Conservation (phyloP, 805 yeast genomes). For the Ascoidea asiatica region DNA sequence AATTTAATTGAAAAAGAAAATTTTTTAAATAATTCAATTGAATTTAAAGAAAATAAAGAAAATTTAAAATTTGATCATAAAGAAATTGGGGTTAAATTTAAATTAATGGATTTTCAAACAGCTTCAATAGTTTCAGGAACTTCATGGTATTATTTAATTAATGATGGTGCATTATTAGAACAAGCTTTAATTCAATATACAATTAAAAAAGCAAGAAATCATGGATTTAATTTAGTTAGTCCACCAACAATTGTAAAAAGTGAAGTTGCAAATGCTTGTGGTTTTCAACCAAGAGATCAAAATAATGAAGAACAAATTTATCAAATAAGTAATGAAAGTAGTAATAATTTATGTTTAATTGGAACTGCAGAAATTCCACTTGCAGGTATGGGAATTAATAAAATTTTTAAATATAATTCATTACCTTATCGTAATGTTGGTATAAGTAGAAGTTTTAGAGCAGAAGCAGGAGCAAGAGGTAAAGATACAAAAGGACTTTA, state of each 20-base stretch:
- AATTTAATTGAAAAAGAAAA: background rate
- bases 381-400: constrained; percentile 58
- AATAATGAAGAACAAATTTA: constrained; percentile 81
- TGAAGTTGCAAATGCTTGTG: constrained; percentile 78
- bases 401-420: constrained; percentile 23
- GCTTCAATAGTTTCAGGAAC: constrained; percentile 70
- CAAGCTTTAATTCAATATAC: constrained; percentile 83
- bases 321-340: constrained; percentile 29
- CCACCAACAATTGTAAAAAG: constrained; percentile 83
- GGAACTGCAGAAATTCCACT: constrained; percentile 96
- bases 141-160: constrained; percentile 75
- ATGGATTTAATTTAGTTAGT: constrained; percentile 55
- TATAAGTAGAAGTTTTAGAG: constrained; percentile 74
- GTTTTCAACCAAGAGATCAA: constrained; percentile 85
- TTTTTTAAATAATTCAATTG: constrained; percentile 13
- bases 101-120: constrained; percentile 51
- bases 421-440: constrained; percentile 62
- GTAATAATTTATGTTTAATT: constrained; percentile 45
- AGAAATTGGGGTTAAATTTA: constrained; percentile 51
- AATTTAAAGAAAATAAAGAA: constrained; percentile 11
- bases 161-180: constrained; percentile 80
- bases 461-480: constrained; percentile 97
- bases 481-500: constrained; percentile 84
- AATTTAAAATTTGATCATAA: constrained; percentile 42
- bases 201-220: constrained; percentile 43